Conservation (phyloP, 2,329 filamentous ascomycete species). For the Aspergillus niger region DNA sequence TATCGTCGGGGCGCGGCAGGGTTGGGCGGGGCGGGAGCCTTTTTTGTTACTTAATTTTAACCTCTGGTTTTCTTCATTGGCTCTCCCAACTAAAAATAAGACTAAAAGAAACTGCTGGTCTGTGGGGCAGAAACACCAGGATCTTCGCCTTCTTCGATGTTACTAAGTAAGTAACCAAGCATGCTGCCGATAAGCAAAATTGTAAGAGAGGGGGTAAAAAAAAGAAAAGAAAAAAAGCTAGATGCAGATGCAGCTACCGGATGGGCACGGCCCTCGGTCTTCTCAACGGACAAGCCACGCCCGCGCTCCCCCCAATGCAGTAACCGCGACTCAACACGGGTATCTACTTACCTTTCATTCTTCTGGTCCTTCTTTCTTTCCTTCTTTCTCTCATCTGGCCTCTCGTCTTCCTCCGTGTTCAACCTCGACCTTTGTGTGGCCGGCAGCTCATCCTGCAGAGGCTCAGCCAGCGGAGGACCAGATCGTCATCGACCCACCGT, state of each 20-base stretch:
- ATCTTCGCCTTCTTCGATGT: neutral
- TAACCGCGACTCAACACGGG: neutral
- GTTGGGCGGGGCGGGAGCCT: neutral
- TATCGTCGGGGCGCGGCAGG: conserved; percentile 1
- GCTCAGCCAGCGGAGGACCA: neutral
- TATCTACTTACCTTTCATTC: neutral
- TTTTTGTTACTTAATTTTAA: conserved; percentile 14
- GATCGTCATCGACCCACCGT: neutral
- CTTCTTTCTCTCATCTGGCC: neutral
- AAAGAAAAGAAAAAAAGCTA: too few species aligned
- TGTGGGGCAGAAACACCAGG: neutral
- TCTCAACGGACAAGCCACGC: conserved; percentile 3
- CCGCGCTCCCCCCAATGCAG: neutral
- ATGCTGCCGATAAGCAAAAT: too few species aligned
- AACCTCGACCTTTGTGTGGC: neutral
- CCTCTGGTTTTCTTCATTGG: conserved; percentile 5
- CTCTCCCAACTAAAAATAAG: neutral
- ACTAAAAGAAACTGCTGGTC: neutral
- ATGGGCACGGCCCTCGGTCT: neutral
- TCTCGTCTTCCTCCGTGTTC: neutral
- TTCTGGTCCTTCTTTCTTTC: neutral
- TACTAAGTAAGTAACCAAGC: neutral
- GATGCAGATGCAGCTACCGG: too few species aligned
- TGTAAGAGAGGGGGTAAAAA: too few species aligned
- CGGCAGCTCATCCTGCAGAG: neutral